phyloP scores from a whole-genome alignment of 2,329 filamentous ascomycete genomes.

The Penicillium sp. region DNA sequence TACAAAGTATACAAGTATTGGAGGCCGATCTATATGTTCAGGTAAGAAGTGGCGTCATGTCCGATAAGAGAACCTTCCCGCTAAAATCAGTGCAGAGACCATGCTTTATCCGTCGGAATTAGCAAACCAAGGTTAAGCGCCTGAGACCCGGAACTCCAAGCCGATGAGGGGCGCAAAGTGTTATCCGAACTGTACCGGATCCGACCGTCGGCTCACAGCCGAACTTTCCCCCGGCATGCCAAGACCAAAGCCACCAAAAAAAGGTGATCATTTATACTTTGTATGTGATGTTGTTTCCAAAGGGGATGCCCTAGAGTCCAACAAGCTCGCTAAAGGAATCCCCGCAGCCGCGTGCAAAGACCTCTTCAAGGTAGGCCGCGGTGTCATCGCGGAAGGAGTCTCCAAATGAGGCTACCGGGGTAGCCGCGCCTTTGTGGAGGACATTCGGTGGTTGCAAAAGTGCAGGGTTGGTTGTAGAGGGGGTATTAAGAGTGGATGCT shows the following conservation, averaged over 20 bases:
- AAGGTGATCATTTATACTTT: background rate
- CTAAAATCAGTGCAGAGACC: background rate
- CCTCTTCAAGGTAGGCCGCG: constrained; percentile 25
- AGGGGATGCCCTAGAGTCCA: background rate
- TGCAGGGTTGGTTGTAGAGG: background rate
- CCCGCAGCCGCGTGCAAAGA: constrained; percentile 14
- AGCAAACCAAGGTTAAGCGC: background rate
- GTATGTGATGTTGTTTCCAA: background rate
- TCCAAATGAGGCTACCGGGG: constrained; percentile 11
- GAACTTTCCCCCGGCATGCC: constrained; percentile 4
- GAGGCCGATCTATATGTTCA: constrained; percentile 7
- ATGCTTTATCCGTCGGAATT: constrained; percentile 10
- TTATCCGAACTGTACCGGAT: constrained; percentile 20
- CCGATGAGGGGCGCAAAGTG: constrained; percentile 8
- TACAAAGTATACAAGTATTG: background rate
- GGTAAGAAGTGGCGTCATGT: constrained; percentile 11
- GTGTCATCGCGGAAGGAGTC: constrained; percentile 37
- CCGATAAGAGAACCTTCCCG: background rate
- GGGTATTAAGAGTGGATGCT: background rate
- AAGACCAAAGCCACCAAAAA: background rate
- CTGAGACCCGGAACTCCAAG: constrained; percentile 2
- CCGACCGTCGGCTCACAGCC: constrained; percentile 25
- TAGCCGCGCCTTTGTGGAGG: background rate
- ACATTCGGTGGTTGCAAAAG: constrained; percentile 2
- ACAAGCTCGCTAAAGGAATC: constrained; percentile 18